Evolutionary conservation across 2,329 filamentous ascomycete genomes (phyloP), one percentile per base, ranked within the genome.

Genomic region (Alternaria brassicicola): DNA sequence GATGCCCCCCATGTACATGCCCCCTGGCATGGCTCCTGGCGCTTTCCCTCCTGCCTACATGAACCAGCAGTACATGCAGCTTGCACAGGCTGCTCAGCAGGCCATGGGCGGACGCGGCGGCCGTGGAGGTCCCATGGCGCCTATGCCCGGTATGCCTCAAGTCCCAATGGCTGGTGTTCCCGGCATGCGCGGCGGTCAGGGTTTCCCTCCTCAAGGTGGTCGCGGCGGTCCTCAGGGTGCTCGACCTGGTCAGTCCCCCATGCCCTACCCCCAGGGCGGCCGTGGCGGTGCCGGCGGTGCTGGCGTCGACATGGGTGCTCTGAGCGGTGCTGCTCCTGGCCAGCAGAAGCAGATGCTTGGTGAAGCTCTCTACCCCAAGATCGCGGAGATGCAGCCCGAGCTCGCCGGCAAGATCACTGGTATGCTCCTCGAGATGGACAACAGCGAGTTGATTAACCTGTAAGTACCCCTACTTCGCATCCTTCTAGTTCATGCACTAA

Each of bases 401-500:
- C 86, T 99, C 74, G 95, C 95, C 63, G 95, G 95, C 78, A 99
- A 99, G 89, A 98, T 99, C 80, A 99, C 95, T 62, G 95, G 95
- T 82, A 99, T 99, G 95, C 90, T 99, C 73, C 83, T 99, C 73
- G 95, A 99, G 87, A 99, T 99, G 95, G 95, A 98, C 74, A 98
- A 98, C 82, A 79, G 85, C 57, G 95, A 99, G 84, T 85, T 99
- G 72, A 86, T 99, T 76, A 92, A 91, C 82, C 87, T 99, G 92
- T 97, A 89, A 91, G 93, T 91, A 64, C 26, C 30, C 36, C 51
- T 49, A 47, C 39, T n/a, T 17, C 6, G 15, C 2, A 12, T 52
- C 36, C 36, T 31, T 7, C 42, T 26, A 31, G 4, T 26, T 28
- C n/a, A 21, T 13, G 30, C 58, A 75, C 70, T 80, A 63, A 79